These are phyloP conservation scores for Penicillium pulvis DNA, from an alignment of 495 filamentous ascomycete genomes.

Conservation along the genomic window DNA sequence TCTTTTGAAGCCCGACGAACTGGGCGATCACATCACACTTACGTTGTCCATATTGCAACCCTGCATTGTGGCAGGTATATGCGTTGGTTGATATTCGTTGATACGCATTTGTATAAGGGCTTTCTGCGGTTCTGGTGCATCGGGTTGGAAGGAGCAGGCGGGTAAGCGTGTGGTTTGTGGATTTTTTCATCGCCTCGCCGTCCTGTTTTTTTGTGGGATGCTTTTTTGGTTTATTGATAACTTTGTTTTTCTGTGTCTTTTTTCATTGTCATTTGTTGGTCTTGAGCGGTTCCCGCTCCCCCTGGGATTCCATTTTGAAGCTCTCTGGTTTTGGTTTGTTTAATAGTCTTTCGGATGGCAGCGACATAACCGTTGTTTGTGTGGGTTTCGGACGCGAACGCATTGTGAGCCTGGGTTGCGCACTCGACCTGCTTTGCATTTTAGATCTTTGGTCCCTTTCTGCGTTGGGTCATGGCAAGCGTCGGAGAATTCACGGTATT, in stretches of 20 bases:
- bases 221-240: slow-evolving; percentile 29
- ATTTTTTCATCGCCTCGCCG: slow-evolving; percentile 35
- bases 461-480: slow-evolving; percentile 48
- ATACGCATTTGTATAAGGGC: slow-evolving; percentile 56
- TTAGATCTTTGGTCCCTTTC: slow-evolving; percentile 50
- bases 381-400: slow-evolving; percentile 28
- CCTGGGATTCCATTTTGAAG: slow-evolving; percentile 40
- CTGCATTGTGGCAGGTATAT: slow-evolving; percentile 53
- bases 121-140: slow-evolving; percentile 53
- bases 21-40: slow-evolving; percentile 29
- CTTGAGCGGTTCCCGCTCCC: slow-evolving; percentile 28
- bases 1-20: slow-evolving; percentile 20
- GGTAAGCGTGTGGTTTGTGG: slow-evolving; percentile 43
- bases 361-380: slow-evolving; percentile 30
- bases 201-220: slow-evolving; percentile 30
- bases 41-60: slow-evolving; percentile 46
- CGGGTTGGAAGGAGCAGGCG: slow-evolving; percentile 54
- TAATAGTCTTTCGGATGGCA: slow-evolving; percentile 29
- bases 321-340: slow-evolving; percentile 34
- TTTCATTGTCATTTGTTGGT: slow-evolving; percentile 35
- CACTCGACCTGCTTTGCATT: slow-evolving; percentile 43
- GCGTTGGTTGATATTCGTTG: slow-evolving; percentile 63
- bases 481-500: slow-evolving; percentile 51
- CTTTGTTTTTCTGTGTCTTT: slow-evolving; percentile 28
- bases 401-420: slow-evolving; percentile 29